phyloP scores from a whole-genome alignment of 192 early-diverging fungal species.

The Coemansia asiatica region DNA sequence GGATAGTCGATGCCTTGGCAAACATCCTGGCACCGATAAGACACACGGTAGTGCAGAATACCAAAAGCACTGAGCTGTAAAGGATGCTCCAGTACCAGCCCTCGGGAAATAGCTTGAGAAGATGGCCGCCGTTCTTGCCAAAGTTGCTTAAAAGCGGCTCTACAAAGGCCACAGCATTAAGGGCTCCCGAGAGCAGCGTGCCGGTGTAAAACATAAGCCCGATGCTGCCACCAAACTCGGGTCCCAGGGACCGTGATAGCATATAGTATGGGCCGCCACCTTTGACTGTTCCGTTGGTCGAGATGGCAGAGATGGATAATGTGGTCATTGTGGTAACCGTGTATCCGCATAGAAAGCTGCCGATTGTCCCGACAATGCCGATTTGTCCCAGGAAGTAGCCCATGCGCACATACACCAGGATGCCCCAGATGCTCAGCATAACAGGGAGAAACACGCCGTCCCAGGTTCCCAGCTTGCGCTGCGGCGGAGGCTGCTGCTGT shows the following conservation, averaged over 20 bases:
- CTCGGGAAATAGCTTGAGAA: conserved; percentile 58
- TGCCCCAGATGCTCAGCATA: conserved; percentile 70
- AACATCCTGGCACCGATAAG: conserved; percentile 62
- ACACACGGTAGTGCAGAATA: conserved; percentile 59
- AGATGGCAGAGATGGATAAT: conserved; percentile 67
- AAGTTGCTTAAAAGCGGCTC: conserved; percentile 67
- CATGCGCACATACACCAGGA: conserved; percentile 69
- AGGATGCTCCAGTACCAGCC: conserved; percentile 57
- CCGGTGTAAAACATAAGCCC: conserved; percentile 66
- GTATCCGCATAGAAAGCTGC: conserved; percentile 62
- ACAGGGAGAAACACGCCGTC: conserved; percentile 73
- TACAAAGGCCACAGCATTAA: conserved; percentile 67
- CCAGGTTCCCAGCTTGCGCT: conserved; percentile 63
- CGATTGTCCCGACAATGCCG: conserved; percentile 63
- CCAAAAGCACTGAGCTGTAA: conserved; percentile 60
- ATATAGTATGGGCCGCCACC: conserved; percentile 73
- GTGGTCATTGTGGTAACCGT: conserved; percentile 64
- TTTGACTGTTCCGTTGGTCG: conserved; percentile 67
- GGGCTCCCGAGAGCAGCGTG: conserved; percentile 59
- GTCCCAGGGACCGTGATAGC: conserved; percentile 64
- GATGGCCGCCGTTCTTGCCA: conserved; percentile 56
- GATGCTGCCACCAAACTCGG: conserved; percentile 74
- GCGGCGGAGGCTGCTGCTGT: conserved; percentile 3
- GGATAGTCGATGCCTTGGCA: conserved; percentile 58
- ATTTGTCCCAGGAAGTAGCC: conserved; percentile 66